Percentiles rank a stretch among this genome's conserved stretches.
phyloP scores from a whole-genome alignment of 2,329 filamentous ascomycete species.

The Arthrinium puccinioides region DNA sequence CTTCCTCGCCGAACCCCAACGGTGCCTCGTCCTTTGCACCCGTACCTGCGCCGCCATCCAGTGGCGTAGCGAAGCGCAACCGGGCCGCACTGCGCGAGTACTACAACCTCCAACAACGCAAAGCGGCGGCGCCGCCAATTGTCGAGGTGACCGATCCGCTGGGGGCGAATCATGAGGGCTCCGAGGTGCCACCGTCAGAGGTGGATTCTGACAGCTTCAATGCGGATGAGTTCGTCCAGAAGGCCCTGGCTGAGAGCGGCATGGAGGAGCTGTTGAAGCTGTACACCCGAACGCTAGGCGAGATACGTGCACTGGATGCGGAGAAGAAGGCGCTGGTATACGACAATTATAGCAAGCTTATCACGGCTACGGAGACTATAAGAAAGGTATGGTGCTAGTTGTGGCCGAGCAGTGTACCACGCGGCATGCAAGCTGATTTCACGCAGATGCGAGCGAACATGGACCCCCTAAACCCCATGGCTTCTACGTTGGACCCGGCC shows the following conservation, averaged over 20 bases:
- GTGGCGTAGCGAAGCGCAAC: constrained; percentile 48
- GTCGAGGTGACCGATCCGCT: constrained; percentile 35
- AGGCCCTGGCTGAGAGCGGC: constrained; percentile 52
- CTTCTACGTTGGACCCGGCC: constrained; percentile 64
- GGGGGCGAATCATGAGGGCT: constrained; percentile 26
- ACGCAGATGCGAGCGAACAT: constrained; percentile 68
- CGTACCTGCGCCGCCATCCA: constrained; percentile 12
- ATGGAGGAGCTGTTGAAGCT: constrained; percentile 62
- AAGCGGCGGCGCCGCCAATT: constrained; percentile 28
- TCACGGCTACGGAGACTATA: constrained; percentile 94
- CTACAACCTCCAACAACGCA: constrained; percentile 67
- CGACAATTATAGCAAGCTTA: constrained; percentile 96
- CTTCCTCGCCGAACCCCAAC: constrained; percentile 44
- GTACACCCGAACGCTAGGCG: constrained; percentile 66
- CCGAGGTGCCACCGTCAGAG: constrained; percentile 58
- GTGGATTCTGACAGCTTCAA: constrained; percentile 71
- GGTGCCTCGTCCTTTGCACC: constrained; percentile 14
- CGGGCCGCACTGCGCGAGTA: constrained; percentile 87
- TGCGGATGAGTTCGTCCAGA: constrained; percentile 58
- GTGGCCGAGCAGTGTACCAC: background rate
- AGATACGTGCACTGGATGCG: constrained; percentile 84
- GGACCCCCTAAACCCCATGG: constrained; percentile 70
- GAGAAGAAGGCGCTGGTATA: constrained; percentile 97
- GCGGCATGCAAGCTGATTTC: background rate
- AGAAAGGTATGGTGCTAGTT: constrained; percentile 47